phyloP scores from a whole-genome alignment of 2,329 filamentous ascomycete genomes.

The Pseudofabraea citricarpa region DNA sequence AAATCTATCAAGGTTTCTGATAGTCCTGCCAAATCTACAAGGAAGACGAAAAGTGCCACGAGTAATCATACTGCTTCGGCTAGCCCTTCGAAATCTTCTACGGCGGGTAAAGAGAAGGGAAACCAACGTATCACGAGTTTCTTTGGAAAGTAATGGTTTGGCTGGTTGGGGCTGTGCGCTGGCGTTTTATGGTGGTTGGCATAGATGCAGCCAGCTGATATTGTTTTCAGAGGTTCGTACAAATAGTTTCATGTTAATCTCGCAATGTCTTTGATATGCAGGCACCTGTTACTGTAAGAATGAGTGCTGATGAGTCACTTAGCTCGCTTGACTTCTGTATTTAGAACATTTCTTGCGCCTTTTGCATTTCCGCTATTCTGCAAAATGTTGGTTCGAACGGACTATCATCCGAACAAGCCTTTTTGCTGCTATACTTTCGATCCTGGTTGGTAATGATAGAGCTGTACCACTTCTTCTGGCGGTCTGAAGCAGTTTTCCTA shows the following conservation, averaged over 20 bases:
- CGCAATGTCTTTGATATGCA: neutral
- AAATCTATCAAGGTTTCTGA: conserved; percentile 19
- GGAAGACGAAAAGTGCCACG: conserved; percentile 24
- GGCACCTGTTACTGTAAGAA: neutral
- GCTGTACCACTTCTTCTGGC: no score
- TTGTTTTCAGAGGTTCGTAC: neutral
- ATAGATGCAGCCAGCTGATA: neutral
- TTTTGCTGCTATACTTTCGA: no score
- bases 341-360: no score
- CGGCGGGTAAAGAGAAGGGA: conserved; percentile 17
- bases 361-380: no score
- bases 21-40: conserved; percentile 14
- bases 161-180: neutral
- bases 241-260: no score
- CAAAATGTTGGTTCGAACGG: no score
- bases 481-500: no score
- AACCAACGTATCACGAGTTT: conserved; percentile 48
- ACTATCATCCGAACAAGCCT: no score
- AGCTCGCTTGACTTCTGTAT: no score
- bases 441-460: no score
- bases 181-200: neutral
- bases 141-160: conserved; percentile 30
- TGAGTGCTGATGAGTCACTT: no score
- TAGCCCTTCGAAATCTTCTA: conserved; percentile 15
- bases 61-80: conserved; percentile 26